Base-by-base conservation (phyloP, 768 basidiomycete genomes). In the Boletellus ananiceps region DNA sequence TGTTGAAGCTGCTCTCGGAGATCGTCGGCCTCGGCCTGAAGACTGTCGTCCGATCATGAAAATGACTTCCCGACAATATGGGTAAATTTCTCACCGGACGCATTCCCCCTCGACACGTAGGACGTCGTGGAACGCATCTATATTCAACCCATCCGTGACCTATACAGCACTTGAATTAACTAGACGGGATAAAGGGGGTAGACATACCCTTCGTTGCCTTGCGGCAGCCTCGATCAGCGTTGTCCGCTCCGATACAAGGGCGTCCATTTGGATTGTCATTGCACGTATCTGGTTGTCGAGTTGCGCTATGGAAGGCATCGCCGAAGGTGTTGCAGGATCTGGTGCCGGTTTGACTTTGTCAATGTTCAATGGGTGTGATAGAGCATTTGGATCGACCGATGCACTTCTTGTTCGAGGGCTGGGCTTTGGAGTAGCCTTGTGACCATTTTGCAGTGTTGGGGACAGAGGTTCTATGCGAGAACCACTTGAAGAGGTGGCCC, bases 281-380 rank as follows among this genome's bases (percentile, higher is more conserved):
- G 54, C 56, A 8, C 55, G 61, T 40, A 79, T 67, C 36, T 75
- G 69, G 25, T 58, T 57, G 40, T 73, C 68, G 15, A 78, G 60
- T 25, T 65, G 65, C 3, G 52, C 57, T 40, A 66, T 62, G 11
- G 62, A 60, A 32, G 50, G 38, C 46, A 45, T 35, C 14, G 47
- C 55, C 14, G 46, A 39, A 16, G 57, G 46, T 6, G 61, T 40
- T 5, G 40, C 27, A 1, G 43, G 44, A 6, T 14, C 40, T 18
- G 40, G 44, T 18, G 34, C 29, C 1, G 34, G 6, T 27, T 36
- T 9, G 6, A 1, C 13, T 16, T 49, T 38, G 2, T 15, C 29
- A 12, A 29, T 7, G 2, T 38, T 44, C 15, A 8, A 21, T 3
- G 52, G 48, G 36, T 44, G 51, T 15, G 59, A 54, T 2, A 59